phyloP scores from a whole-genome alignment of 1,139 yeast species.

The Arxiozyma bovina region DNA sequence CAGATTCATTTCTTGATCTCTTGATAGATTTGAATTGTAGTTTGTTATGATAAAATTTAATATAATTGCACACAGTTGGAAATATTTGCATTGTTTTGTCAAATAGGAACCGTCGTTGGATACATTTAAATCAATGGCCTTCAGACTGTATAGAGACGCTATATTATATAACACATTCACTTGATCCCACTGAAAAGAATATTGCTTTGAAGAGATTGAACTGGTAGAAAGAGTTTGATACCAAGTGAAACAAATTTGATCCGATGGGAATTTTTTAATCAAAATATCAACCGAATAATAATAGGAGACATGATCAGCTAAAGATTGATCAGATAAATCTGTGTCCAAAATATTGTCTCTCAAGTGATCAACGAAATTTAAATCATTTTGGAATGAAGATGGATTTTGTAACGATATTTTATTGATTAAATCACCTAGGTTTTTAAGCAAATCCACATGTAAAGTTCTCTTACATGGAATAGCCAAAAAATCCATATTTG shows the following conservation, averaged over 20 bases:
- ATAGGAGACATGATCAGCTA: constrained; percentile 31
- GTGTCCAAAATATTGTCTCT: constrained; percentile 33
- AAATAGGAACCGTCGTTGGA: constrained; percentile 38
- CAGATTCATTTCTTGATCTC: constrained; percentile 1
- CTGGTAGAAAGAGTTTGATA: constrained; percentile 54
- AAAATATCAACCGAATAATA: constrained; percentile 31
- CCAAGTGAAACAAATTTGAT: constrained; percentile 58
- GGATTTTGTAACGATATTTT: constrained; percentile 60
- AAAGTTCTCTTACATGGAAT: constrained; percentile 34
- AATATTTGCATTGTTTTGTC: constrained; percentile 54
- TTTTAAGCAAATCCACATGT: constrained; percentile 38
- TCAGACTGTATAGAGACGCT: constrained; percentile 53
- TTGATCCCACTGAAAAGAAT: constrained; percentile 50
- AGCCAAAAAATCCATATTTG: constrained; percentile 1
- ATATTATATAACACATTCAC: constrained; percentile 59
- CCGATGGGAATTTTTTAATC: constrained; percentile 38
- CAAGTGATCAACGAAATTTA: constrained; percentile 36
- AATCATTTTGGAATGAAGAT: constrained; percentile 46
- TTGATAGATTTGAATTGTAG: not conserved
- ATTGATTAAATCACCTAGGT: constrained; percentile 45
- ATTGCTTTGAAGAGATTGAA: constrained; percentile 39
- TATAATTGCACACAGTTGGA: constrained; percentile 55
- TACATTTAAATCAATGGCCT: constrained; percentile 38
- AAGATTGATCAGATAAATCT: constrained; percentile 24
- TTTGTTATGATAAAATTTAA: not conserved